Percentiles rank a stretch among this genome's conserved stretches.
Evolutionary conservation across 495 filamentous ascomycete species (phyloP).

Genomic region (Aspergillus ellipticus): DNA sequence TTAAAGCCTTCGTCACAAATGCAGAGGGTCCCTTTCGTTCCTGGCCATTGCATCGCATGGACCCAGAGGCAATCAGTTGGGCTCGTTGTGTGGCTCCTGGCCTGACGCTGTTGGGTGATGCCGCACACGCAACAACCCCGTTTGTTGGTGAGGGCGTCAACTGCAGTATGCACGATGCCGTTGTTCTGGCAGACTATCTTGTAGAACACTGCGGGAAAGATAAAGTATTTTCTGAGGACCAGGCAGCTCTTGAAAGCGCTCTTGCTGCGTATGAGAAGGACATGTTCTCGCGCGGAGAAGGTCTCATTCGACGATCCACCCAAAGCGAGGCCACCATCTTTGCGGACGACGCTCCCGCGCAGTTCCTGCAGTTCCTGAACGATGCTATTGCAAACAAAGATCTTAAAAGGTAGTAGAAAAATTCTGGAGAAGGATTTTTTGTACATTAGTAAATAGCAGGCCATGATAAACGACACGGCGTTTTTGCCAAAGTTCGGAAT

Average conservation of each 20-base stretch:
- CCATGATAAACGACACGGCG: no score
- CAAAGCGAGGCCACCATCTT: not conserved
- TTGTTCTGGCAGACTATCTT: conserved; percentile 40
- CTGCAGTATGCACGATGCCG: conserved; percentile 50
- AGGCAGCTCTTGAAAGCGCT: not conserved
- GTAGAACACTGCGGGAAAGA: conserved; percentile 8
- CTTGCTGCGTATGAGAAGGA: not conserved
- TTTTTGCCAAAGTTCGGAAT: no score
- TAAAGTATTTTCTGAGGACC: not conserved
- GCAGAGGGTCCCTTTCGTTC: conserved; percentile 19
- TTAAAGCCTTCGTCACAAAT: conserved; percentile 11
- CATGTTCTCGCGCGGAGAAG: not conserved
- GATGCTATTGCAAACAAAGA: not conserved
- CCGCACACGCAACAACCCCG: conserved; percentile 57
- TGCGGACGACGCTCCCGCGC: not conserved
- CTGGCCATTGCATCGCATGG: conserved; percentile 14
- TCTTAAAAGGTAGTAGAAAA: not conserved
- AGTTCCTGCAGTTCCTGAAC: not conserved
- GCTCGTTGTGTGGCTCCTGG: conserved; percentile 8
- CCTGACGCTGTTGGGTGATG: conserved; percentile 55
- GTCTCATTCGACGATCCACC: not conserved
- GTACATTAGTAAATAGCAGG: no score
- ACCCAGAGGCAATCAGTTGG: not conserved
- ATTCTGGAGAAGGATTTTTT: no score
- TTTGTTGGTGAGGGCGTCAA: conserved; percentile 60